Evolutionary conservation across 495 filamentous ascomycete genomes (phyloP).

Genomic region (Penicillium cataractarum): DNA sequence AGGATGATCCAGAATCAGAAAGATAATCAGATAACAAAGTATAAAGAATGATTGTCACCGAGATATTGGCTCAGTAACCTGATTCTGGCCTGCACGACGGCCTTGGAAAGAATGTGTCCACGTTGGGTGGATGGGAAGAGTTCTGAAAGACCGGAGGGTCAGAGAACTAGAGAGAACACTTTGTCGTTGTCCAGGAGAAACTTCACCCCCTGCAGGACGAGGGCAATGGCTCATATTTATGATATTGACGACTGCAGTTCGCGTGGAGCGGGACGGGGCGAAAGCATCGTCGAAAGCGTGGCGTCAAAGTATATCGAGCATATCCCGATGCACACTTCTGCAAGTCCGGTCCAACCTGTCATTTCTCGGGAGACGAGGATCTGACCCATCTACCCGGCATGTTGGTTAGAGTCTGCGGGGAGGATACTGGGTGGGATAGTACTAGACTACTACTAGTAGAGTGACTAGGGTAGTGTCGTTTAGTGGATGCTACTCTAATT

Average conservation of each 20-base stretch:
- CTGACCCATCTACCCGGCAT: constrained; percentile 31
- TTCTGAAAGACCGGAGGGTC: background rate
- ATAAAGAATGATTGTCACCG: constrained; percentile 1
- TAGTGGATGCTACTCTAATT: background rate
- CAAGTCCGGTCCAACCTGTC: constrained; percentile 10
- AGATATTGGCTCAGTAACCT: background rate
- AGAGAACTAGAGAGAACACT: background rate
- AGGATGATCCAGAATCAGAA: constrained; percentile 6
- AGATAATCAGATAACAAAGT: background rate
- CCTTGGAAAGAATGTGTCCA: constrained; percentile 10
- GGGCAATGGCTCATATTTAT: constrained; percentile 28
- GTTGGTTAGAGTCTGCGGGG: constrained; percentile 24
- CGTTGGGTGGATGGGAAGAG: background rate
- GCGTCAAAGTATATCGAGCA: constrained; percentile 27
- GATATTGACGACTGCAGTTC: constrained; percentile 9
- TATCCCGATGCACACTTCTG: constrained; percentile 8
- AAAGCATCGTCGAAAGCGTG: constrained; percentile 18
- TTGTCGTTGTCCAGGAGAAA: background rate
- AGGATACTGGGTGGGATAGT: background rate
- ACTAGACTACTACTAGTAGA: background rate
- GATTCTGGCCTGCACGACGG: background rate
- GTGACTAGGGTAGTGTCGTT: background rate
- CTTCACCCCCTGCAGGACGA: constrained; percentile 8
- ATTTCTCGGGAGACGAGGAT: constrained; percentile 13
- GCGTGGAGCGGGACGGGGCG: constrained; percentile 31